Percentiles rank a stretch among this genome's conserved stretches.
Evolutionary conservation across 2,329 filamentous ascomycete genomes (phyloP).

Genomic region (Pestalotiopsis fici): DNA sequence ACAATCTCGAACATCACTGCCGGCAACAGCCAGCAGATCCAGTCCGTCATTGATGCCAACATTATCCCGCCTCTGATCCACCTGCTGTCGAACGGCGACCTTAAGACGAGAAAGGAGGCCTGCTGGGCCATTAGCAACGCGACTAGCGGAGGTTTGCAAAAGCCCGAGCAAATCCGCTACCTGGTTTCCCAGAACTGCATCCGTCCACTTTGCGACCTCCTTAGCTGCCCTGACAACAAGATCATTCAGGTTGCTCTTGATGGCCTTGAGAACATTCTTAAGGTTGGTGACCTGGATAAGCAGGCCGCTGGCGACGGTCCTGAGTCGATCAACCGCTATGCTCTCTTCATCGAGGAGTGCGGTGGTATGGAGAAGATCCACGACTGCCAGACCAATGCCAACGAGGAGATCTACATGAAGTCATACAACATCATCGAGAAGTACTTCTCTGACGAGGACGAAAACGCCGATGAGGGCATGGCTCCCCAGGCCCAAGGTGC

Average conservation of each 20-base stretch:
- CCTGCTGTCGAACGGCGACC: conserved; percentile 91
- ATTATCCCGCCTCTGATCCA: conserved; percentile 97
- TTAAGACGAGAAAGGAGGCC: conserved; percentile 98
- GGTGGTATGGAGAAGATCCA: conserved; percentile 99
- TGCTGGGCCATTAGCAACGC: conserved; percentile 99
- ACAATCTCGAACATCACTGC: conserved; percentile 99
- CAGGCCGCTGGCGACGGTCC: conserved; percentile 75
- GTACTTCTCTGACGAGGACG: conserved; percentile 99
- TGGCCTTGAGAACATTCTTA: conserved; percentile 97
- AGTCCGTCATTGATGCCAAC: conserved; percentile 93
- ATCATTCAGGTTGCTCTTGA: conserved; percentile 99
- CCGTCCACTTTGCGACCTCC: conserved; percentile 92
- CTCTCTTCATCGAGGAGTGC: conserved; percentile 97
- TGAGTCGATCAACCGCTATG: conserved; percentile 91
- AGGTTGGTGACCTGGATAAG: conserved; percentile 99
- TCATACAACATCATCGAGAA: conserved; percentile 99
- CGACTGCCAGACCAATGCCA: conserved; percentile 99
- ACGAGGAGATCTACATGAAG: conserved; percentile 99
- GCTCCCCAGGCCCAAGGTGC: conserved; percentile 68
- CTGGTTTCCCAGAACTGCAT: conserved; percentile 93
- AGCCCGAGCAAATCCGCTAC: conserved; percentile 97
- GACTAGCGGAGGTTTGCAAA: conserved; percentile 94
- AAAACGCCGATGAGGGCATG: conserved; percentile 81
- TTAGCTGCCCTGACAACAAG: conserved; percentile 98
- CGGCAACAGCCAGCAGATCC: conserved; percentile 96